Base-by-base conservation (phyloP, 169 alveolate genomes). In the Plasmodium reichenowi region DNA sequence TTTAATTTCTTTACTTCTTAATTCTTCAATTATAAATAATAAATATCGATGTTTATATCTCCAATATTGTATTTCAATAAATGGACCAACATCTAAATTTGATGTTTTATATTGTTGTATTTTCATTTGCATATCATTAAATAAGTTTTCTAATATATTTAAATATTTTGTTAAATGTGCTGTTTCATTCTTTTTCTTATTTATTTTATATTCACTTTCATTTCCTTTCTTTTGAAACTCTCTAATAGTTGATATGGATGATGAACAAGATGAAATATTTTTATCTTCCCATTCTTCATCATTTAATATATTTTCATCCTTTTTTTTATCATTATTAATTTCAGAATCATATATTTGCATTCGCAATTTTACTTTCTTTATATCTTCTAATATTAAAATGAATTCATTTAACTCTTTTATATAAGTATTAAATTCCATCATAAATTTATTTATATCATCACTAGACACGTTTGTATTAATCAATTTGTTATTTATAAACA, bases 31-130 rank as follows among this genome's bases (percentile, higher is more conserved):
- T 15, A 86, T 86, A 26, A 86, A 86, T 52, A 86, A 64, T 86
- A 86, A 73, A 50, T 86, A 86, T 45, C 92, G 58, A 38, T 86
- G 92, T 71, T 86, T 86, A 59, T 86, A 86, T 66, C 92, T 86
- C 92, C 92, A 86, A 58, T 86, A 86, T 38, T 86, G 92, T 12
- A 86, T 86, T 52, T 86, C 92, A 7, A 86, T 70, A 47, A 71
- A 86, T 59, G 92, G 92, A 2, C 92, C 92, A 26, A 72, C 86
- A 54, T 86, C 92, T 10, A 56, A 45, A 86, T 86, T 86, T 17
- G 78, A 70, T 60, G 71, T 72, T 62, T 64, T 86, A 63, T 86
- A 86, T 73, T 72, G 76, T 63, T 71, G 78, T 32, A 86, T 86
- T 72, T 86, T 86, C 13, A 48, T 26, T 66, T 86, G 83, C 92